A percentile compares a stretch with the other conserved stretches of the same genome.
Conservation (phyloP, 768 basidiomycete species). For the Trametes cingulata region DNA sequence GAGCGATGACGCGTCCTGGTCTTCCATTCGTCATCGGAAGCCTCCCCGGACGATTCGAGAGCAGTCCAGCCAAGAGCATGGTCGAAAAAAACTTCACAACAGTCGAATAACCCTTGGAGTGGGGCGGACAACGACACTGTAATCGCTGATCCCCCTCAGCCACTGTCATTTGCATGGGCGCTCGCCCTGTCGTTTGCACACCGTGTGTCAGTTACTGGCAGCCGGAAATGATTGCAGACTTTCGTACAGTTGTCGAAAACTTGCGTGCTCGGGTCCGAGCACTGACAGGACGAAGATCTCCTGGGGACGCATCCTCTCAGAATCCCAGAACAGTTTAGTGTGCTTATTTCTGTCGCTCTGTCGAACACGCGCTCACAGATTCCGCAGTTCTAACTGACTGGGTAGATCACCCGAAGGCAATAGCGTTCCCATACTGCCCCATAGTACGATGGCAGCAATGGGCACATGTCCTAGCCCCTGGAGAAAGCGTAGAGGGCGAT, state of each 20-base stretch:
- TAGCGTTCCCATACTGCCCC: not conserved
- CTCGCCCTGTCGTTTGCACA: not conserved
- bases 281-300: not conserved
- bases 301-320: not conserved
- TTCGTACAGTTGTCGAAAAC: not conserved
- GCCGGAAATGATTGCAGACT: not conserved
- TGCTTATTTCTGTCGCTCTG: conserved; percentile 1
- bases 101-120: not conserved
- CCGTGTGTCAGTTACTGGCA: not conserved
- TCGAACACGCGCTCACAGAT: not conserved
- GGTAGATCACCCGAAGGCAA: not conserved
- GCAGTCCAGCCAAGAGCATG: not conserved
- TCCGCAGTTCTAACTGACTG: conserved; percentile 3
- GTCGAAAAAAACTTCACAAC: not conserved
- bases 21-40: not conserved
- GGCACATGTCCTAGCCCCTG: not conserved
- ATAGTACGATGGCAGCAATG: not conserved
- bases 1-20: not conserved
- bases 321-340: not conserved
- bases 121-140: not conserved
- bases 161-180: too few species aligned
- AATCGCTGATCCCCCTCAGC: not conserved
- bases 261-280: not conserved
- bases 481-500: too few species aligned
- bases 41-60: not conserved